Percentiles rank a stretch among this genome's conserved stretches.
phyloP scores from a whole-genome alignment of 179 eudicot species.

The Nepenthes alata region DNA sequence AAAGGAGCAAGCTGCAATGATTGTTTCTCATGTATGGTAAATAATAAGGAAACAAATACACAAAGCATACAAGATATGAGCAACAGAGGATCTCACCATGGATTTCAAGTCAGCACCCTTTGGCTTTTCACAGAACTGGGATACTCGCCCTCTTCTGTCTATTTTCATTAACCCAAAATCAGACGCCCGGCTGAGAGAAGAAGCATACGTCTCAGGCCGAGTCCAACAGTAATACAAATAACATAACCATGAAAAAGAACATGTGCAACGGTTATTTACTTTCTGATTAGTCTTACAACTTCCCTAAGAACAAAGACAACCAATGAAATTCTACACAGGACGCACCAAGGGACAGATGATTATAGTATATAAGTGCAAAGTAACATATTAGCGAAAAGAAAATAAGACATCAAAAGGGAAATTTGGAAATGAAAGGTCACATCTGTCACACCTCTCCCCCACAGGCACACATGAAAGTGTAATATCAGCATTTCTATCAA shows the following conservation, averaged over 20 bases:
- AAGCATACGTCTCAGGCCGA: neutral
- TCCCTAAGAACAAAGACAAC: too few species aligned
- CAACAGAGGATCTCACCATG: conserved; percentile 33
- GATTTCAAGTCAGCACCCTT: conserved; percentile 53
- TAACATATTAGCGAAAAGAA: neutral
- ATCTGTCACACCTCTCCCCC: conserved; percentile 44
- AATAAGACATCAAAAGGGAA: neutral
- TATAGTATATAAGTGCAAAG: neutral
- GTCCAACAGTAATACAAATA: too few species aligned
- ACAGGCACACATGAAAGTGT: conserved; percentile 83
- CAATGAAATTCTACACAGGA: too few species aligned
- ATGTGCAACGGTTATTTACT: too few species aligned
- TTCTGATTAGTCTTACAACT: too few species aligned
- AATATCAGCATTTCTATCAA: conserved; percentile 73
- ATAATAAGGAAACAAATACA: too few species aligned
- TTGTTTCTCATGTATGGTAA: too few species aligned
- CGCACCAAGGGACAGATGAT: too few species aligned
- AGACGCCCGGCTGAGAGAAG: conserved; percentile 59
- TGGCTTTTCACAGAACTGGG: conserved; percentile 75
- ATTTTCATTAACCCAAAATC: conserved; percentile 81
- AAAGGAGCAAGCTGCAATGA: too few species aligned
- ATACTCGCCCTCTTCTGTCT: conserved; percentile 48
- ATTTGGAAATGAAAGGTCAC: neutral
- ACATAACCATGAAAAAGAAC: too few species aligned
- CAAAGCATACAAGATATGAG: neutral